Evolutionary conservation across 495 filamentous ascomycete genomes (phyloP), one percentile per base, ranked within the genome.

Genomic region (Neurospora discreta): DNA sequence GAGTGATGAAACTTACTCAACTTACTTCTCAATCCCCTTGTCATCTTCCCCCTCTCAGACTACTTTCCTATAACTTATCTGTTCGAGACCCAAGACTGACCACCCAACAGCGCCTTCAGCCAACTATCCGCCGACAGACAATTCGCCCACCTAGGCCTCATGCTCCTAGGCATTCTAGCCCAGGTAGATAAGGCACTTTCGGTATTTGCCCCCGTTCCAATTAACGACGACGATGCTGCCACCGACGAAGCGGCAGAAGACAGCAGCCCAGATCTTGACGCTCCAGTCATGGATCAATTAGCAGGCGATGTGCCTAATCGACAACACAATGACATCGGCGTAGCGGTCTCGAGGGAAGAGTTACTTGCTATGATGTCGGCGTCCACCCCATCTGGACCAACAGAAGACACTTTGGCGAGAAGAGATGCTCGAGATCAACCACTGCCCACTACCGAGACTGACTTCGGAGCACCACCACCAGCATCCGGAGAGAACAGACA

Each of bases 111-210:
- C 18, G 88, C 90, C 0, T 95, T 96, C 77, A 88, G 87, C 9
- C 89, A 89, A 36, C 81, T 95, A 16, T 80, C 91, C 6, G 88
- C 88, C 10, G 91, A 93, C 80, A 86, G 83, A 43, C 91, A 92
- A 73, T 93, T 91, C 77, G 87, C 91, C n/a, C 82, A 90, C 2
- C 84, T 95, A n/a, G 93, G 93, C n/a, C 81, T 93, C 18, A 86
- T 92, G 60, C 84, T 96, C 7, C 68, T 94, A n/a, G 89, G 87
- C 20, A 81, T 85, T 16, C 79, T 94, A 65, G 90, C 90, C 33
- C 86, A 89, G 72, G 79, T 92, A 60, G 79, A 85, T 72, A 82
- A 79, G 70, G 80, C 83, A 13, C 80, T 88, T 60, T 69, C 68
- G 0, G 70, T 38, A 9, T 77, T 83, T 20, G 70, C 76, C 30